Conservation (phyloP, 2,329 filamentous ascomycete species). For the Exophiala dermatitidis region DNA sequence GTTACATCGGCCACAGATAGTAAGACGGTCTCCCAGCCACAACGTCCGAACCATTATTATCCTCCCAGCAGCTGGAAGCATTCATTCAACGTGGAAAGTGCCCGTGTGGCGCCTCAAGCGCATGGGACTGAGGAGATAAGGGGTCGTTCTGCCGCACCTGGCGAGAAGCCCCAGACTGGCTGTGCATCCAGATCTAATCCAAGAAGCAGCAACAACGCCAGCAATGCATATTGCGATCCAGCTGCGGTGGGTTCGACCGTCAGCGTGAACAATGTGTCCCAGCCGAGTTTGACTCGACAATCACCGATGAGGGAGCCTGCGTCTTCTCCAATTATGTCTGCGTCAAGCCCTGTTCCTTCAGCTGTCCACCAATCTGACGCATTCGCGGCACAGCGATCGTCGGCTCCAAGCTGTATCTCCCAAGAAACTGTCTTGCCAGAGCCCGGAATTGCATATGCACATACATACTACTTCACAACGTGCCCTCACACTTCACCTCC, state of each 20-base stretch:
- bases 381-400: neutral
- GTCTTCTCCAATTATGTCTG: neutral
- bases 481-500: slow-evolving; percentile 24
- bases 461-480: slow-evolving; percentile 20
- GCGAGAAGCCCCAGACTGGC: no score
- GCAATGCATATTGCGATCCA: neutral
- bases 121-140: neutral
- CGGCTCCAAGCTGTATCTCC: neutral
- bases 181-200: no score
- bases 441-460: slow-evolving; percentile 15
- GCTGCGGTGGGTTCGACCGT: neutral
- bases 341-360: neutral
- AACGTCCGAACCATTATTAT: slow-evolving; percentile 5
- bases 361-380: neutral
- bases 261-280: neutral
- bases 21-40: neutral
- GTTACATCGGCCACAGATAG: neutral
- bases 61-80: slow-evolving; percentile 17
- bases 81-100: neutral
- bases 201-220: no score
- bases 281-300: neutral
- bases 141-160: neutral
- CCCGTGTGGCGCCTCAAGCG: neutral
- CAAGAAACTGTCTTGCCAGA: slow-evolving; percentile 7
- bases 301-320: neutral